phyloP scores from a whole-genome alignment of 345 rosid species.

The Stellera chamaejasme region DNA sequence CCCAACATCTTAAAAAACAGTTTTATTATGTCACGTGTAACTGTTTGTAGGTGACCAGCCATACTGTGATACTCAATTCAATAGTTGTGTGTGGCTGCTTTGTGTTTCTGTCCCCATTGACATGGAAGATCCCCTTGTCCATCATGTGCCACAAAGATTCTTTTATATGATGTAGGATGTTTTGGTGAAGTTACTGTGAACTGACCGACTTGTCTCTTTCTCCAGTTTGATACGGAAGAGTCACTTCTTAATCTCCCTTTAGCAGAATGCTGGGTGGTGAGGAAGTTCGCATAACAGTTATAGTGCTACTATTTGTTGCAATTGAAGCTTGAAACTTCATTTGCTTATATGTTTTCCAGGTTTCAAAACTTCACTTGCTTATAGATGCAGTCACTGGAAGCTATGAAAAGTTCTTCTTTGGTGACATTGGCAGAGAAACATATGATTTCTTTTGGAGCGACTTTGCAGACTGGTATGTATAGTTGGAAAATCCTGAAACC shows the following conservation, averaged over 20 bases:
- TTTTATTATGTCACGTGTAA: too few relatives aligned
- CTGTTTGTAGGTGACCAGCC: too few relatives aligned
- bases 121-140: too few relatives aligned
- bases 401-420: conserved; percentile 83
- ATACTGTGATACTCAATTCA: too few relatives aligned
- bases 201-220: conserved; percentile 7
- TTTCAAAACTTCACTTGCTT: conserved; percentile 87
- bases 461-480: conserved; percentile 95
- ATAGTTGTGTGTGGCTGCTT: too few relatives aligned
- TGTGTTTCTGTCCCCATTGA: too few relatives aligned
- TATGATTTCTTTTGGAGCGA: conserved; percentile 98
- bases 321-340: conserved; percentile 2
- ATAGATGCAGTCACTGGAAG: conserved; percentile 71
- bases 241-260: conserved; percentile 52
- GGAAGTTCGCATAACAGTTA: conserved; percentile 10
- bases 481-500: conserved; percentile 6
- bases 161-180: too few relatives aligned
- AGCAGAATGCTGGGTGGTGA: conserved; percentile 96
- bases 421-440: conserved; percentile 88
- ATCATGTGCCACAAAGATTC: too few relatives aligned
- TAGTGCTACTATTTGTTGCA: background rate
- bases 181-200: background rate
- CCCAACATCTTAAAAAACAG: too few relatives aligned
- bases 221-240: conserved; percentile 72
- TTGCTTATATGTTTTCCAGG: conserved; percentile 30